These are phyloP conservation scores for Blastobotrys aristatus DNA, from an alignment of 1,139 yeast species.

Conservation along the genomic window DNA sequence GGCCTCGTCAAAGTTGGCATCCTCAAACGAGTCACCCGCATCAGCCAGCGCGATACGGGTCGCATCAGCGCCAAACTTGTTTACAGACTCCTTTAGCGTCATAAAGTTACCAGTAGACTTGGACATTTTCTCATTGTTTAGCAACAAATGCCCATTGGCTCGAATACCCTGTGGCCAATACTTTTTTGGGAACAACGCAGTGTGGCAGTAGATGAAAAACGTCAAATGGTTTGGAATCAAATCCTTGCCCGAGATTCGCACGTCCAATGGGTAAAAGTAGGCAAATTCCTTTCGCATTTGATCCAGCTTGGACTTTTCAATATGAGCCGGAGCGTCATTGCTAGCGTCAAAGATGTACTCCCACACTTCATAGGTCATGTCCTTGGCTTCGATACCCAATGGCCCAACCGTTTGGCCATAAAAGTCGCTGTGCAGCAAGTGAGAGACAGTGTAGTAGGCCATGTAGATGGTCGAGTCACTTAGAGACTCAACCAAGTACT, in stretches of 20 bases:
- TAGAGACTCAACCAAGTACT: constrained; percentile 87
- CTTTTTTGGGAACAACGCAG: constrained; percentile 84
- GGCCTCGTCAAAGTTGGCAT: constrained; percentile 95
- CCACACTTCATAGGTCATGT: constrained; percentile 90
- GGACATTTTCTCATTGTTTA: constrained; percentile 97
- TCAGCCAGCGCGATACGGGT: constrained; percentile 96
- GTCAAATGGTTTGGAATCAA: constrained; percentile 96
- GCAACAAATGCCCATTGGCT: constrained; percentile 90
- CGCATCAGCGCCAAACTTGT: constrained; percentile 97
- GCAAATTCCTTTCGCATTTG: constrained; percentile 88
- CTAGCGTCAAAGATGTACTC: constrained; percentile 81
- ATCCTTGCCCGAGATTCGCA: constrained; percentile 92
- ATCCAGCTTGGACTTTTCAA: constrained; percentile 63
- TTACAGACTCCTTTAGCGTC: constrained; percentile 78
- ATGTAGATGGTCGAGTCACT: constrained; percentile 96
- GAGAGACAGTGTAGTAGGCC: constrained; percentile 90
- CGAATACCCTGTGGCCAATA: constrained; percentile 95
- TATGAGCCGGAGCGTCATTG: constrained; percentile 48
- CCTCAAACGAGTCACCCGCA: constrained; percentile 97
- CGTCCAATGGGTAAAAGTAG: constrained; percentile 91
- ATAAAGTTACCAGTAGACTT: constrained; percentile 96
- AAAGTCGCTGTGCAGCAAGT: constrained; percentile 79
- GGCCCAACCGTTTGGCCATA: constrained; percentile 75
- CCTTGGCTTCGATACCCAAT: constrained; percentile 69
- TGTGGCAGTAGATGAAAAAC: constrained; percentile 87